phyloP scores from a whole-genome alignment of 1,284 basidiomycete species.

The Volvariella volvacea region DNA sequence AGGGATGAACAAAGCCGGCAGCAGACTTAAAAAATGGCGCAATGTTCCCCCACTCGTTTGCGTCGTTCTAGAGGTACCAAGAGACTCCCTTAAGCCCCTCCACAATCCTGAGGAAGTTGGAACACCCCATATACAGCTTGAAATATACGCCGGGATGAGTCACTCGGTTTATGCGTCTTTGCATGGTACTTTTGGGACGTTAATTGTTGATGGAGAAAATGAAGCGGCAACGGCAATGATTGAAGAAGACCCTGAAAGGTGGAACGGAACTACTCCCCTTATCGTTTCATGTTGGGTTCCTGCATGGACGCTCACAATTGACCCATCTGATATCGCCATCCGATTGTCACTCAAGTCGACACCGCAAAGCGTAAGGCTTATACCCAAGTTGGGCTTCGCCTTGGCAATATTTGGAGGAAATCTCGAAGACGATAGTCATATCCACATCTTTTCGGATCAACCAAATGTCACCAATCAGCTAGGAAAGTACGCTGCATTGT shows the following conservation, averaged over 20 bases:
- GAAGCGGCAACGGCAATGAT: constrained; percentile 17
- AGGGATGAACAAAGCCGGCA: constrained; percentile 11
- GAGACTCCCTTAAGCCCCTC: constrained; percentile 20
- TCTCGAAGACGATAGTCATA: constrained; percentile 22
- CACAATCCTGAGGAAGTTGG: constrained; percentile 12
- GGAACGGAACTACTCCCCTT: constrained; percentile 23
- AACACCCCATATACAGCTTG: constrained; percentile 24
- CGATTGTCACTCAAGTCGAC: constrained; percentile 22
- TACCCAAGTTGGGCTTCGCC: constrained; percentile 18
- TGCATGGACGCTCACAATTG: constrained; percentile 18
- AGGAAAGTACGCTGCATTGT: background rate
- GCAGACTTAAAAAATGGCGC: constrained; percentile 20
- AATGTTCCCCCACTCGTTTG: constrained; percentile 21
- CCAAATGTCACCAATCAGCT: constrained; percentile 5
- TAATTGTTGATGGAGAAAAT: constrained; percentile 15
- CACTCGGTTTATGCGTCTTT: constrained; percentile 24
- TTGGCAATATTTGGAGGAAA: constrained; percentile 22
- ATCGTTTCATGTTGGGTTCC: constrained; percentile 28
- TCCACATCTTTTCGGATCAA: constrained; percentile 13
- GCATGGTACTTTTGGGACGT: constrained; percentile 23
- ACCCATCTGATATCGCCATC: constrained; percentile 16
- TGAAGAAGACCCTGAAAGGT: constrained; percentile 25
- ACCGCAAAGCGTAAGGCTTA: constrained; percentile 9
- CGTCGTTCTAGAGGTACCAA: constrained; percentile 29
- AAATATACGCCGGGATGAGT: constrained; percentile 14